Evolutionary conservation across 805 yeast species (phyloP).

Genomic region (Wickerhamomyces kurtzmanii): DNA sequence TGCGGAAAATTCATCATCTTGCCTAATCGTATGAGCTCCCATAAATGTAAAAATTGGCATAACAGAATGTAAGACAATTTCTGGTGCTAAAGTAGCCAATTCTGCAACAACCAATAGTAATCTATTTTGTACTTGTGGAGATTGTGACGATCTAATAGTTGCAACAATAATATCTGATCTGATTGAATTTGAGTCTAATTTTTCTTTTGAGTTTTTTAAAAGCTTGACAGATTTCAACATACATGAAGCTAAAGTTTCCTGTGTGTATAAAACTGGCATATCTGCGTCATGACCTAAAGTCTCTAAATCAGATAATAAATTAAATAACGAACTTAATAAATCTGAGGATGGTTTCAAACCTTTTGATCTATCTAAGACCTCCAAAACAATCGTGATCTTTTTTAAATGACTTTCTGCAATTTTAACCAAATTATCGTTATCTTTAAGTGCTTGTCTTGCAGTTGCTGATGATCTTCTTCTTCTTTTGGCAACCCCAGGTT

Average conservation of each 20-base stretch:
- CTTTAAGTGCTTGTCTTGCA: slow-evolving; percentile 65
- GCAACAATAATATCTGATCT: slow-evolving; percentile 89
- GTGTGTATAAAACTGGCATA: slow-evolving; percentile 82
- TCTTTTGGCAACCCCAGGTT: slow-evolving; percentile 52
- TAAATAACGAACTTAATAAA: slow-evolving; percentile 43
- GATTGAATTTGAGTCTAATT: slow-evolving; percentile 52
- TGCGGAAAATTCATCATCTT: slow-evolving; percentile 92
- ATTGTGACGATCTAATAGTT: slow-evolving; percentile 77
- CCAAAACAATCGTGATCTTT: slow-evolving; percentile 70
- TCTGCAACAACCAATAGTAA: slow-evolving; percentile 77
- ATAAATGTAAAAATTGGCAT: slow-evolving; percentile 99
- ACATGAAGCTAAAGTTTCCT: slow-evolving; percentile 83
- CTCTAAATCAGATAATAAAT: slow-evolving; percentile 63
- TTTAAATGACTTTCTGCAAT: slow-evolving; percentile 74
- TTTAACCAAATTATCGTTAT: slow-evolving; percentile 55
- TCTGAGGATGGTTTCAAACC: slow-evolving; percentile 26
- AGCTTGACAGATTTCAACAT: slow-evolving; percentile 60
- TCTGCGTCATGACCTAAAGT: slow-evolving; percentile 87
- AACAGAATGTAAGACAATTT: slow-evolving; percentile 84
- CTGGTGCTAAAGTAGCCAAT: slow-evolving; percentile 83
- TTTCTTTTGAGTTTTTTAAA: slow-evolving; percentile 30
- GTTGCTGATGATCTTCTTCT: slow-evolving; percentile 77
- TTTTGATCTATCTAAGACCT: slow-evolving; percentile 51
- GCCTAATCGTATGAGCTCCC: slow-evolving; percentile 96
- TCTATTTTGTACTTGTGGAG: slow-evolving; percentile 93